Evolutionary conservation across 345 rosid genomes (phyloP), one percentile per base, ranked within the genome.

Genomic region (Populus davidiana): DNA sequence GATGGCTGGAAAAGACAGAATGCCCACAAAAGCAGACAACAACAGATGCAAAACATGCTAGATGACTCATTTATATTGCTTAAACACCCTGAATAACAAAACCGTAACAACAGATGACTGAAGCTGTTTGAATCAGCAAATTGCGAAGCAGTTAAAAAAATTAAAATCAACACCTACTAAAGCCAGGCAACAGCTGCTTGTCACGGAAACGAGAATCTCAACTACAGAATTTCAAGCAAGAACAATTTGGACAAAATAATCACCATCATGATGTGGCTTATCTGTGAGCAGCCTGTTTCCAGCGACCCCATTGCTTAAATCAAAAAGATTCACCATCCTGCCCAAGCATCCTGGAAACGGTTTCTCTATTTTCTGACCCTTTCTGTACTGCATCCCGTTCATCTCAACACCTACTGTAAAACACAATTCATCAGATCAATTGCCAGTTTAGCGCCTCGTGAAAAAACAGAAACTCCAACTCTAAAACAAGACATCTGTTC

Each of bases 301-400:
- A 35, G 82, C 76, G 75, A 86, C 81, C 56, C 90, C 91, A 0
- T 88, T 80, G 79, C 85, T 88, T 69, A 90, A 81, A 80, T 93
- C 96, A 77, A 93, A 93, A 65, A 93, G 86, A 86, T 90, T 87
- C 79, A 79, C 86, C 88, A 87, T 81, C 36, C 86, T 78, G 74
- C 89, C 92, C 73, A 89, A 78, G 86, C 89, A 93, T 85, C 98
- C 95, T 10, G 97, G 89, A 82, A 86, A 77, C 20, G 83, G 89
- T 49, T 79, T 90, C 70, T 93, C 97, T 54, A 81, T 71, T 59
- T 81, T 86, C 27, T 82, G 91, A 74, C 79, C 82, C 73, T 87
- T 90, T 67, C 77, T 85, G 70, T 84, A 81, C 81, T 83, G 90
- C 73, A 81, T 73, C 59, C 81, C 85, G 76, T 90, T 86, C 97